Evolutionary conservation across 2,329 filamentous ascomycete species (phyloP).

Genomic region (Alternaria brassicae): DNA sequence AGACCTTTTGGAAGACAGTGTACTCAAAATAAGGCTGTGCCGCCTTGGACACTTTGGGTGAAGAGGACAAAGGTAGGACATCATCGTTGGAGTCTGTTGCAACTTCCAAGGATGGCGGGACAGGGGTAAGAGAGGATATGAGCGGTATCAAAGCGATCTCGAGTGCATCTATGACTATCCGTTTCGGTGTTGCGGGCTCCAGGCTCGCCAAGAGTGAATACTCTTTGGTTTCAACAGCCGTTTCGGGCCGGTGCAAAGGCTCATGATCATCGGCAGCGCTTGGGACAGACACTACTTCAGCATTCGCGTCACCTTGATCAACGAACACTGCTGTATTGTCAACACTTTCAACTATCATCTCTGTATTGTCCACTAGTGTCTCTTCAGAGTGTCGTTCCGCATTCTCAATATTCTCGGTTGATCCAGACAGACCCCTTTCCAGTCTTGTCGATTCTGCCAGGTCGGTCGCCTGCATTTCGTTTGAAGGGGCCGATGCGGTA

Average conservation of each 20-base stretch:
- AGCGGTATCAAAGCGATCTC: background rate
- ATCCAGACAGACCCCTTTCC: background rate
- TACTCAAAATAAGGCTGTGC: slow-evolving; percentile 38
- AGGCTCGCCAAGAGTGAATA: background rate
- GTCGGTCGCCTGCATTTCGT: background rate
- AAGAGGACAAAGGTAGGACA: background rate
- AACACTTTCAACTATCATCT: background rate
- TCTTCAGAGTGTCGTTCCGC: background rate
- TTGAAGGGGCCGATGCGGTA: background rate
- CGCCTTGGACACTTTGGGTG: background rate
- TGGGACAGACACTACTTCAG: background rate
- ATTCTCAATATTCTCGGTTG: background rate
- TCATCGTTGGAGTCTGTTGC: background rate
- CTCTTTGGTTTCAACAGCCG: background rate
- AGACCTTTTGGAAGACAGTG: slow-evolving; percentile 26
- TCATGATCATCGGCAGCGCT: background rate
- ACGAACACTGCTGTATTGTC: background rate
- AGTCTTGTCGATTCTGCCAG: background rate
- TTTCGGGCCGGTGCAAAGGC: background rate
- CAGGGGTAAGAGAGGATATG: background rate
- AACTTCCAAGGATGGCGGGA: background rate
- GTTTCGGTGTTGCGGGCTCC: background rate
- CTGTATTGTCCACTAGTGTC: background rate
- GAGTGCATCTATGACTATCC: background rate
- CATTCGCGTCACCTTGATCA: background rate